These are phyloP conservation scores for Grosmannia serpens DNA, from an alignment of 2,329 filamentous ascomycete genomes.

Conservation along the genomic window DNA sequence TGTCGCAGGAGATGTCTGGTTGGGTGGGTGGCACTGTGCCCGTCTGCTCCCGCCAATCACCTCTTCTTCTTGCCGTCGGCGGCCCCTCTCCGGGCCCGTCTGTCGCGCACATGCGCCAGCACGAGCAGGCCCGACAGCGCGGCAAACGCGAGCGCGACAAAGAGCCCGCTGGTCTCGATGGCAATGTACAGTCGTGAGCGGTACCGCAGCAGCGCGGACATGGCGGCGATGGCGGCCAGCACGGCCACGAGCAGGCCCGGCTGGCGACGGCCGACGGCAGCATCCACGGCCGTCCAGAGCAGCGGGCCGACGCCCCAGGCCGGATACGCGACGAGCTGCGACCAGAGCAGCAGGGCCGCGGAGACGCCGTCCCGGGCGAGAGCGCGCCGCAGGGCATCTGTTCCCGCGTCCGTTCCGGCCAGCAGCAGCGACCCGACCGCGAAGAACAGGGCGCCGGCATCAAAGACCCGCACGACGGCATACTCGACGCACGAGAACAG, in stretches of 20 bases:
- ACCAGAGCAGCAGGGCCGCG: constrained; percentile 3
- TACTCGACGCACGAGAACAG: constrained; percentile 19
- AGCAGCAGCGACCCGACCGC: constrained; percentile 9
- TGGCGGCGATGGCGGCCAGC: not conserved
- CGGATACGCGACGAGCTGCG: constrained; percentile 8
- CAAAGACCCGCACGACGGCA: constrained; percentile 17
- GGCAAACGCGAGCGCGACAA: constrained; percentile 16
- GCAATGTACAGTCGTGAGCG: constrained; percentile 26
- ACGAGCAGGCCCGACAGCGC: constrained; percentile 3
- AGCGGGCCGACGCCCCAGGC: constrained; percentile 11
- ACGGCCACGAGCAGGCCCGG: constrained; percentile 13
- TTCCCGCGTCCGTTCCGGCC: not conserved
- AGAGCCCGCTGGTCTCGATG: constrained; percentile 25
- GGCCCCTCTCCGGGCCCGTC: not conserved
- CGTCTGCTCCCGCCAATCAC: no score
- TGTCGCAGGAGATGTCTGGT: no score
- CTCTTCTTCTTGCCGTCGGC: not conserved
- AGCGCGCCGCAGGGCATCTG: not conserved
- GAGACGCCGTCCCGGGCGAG: not conserved
- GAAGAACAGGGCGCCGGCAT: constrained; percentile 18
- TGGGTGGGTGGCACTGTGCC: no score
- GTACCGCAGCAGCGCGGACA: constrained; percentile 18
- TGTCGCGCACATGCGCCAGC: not conserved
- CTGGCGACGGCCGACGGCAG: constrained; percentile 1
- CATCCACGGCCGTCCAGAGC: not conserved